phyloP scores from a whole-genome alignment of 352 stramenopile genomes.

The Aphanomyces euteiches region DNA sequence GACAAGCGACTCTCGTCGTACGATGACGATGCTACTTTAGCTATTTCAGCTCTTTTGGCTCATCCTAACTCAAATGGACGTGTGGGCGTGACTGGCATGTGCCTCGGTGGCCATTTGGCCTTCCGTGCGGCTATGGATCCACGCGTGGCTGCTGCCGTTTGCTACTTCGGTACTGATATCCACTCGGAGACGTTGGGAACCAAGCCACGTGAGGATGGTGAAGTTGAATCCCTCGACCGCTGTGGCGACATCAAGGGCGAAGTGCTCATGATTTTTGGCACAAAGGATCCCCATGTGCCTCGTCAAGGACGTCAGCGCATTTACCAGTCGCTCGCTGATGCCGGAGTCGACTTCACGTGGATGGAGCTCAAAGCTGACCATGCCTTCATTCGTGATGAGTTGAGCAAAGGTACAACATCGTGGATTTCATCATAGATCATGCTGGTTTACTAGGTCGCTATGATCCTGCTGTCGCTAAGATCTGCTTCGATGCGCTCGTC shows the following conservation, averaged over 20 bases:
- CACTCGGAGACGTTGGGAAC: slow-evolving; percentile 16
- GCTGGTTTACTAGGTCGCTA: slow-evolving; percentile 6
- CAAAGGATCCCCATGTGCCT: slow-evolving; percentile 26
- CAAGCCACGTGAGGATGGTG: not conserved
- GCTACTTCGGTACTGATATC: slow-evolving; percentile 26
- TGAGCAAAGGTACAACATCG: slow-evolving; percentile 1
- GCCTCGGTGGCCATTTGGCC: slow-evolving; percentile 27
- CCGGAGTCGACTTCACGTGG: slow-evolving; percentile 20
- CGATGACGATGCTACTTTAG: slow-evolving; percentile 13
- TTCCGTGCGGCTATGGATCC: slow-evolving; percentile 26
- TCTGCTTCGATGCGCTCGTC: slow-evolving; percentile 17
- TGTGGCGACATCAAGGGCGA: slow-evolving; percentile 14
- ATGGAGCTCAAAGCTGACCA: slow-evolving; percentile 23
- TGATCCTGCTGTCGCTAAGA: slow-evolving; percentile 1
- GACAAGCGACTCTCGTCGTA: slow-evolving; percentile 22
- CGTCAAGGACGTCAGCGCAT: slow-evolving; percentile 18
- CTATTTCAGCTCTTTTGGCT: slow-evolving; percentile 15
- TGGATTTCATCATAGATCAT: not conserved
- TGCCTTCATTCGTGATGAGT: slow-evolving; percentile 29
- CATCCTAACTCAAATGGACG: slow-evolving; percentile 21
- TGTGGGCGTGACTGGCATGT: slow-evolving; percentile 22
- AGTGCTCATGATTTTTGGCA: slow-evolving; percentile 27
- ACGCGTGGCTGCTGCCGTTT: slow-evolving; percentile 17
- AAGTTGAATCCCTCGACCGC: slow-evolving; percentile 17
- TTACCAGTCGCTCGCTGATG: slow-evolving; percentile 20